These are phyloP conservation scores for Neofusicoccum umdonicola DNA, from an alignment of 2,329 filamentous ascomycete species.

Conservation along the genomic window DNA sequence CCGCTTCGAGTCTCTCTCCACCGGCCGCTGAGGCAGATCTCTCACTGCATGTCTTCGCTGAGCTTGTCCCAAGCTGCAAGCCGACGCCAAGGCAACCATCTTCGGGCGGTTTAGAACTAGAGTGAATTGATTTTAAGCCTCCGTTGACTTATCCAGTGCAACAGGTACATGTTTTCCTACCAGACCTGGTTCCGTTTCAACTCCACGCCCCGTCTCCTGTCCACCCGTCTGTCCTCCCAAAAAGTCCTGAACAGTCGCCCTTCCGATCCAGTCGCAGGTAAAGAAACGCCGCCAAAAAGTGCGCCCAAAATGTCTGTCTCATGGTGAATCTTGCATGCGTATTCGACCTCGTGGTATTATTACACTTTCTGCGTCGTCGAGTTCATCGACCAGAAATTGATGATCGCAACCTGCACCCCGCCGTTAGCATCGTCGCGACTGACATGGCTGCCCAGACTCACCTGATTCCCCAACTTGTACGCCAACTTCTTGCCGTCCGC, in stretches of 20 bases:
- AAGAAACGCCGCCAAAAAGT: constrained; percentile 14
- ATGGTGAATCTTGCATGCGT: constrained; percentile 15
- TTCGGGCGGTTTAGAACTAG: background rate
- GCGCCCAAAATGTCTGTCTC: constrained; percentile 11
- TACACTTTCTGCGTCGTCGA: constrained; percentile 10
- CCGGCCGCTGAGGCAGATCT: background rate
- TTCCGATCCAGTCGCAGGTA: background rate
- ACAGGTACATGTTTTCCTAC: constrained; percentile 15
- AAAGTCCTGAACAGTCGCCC: background rate
- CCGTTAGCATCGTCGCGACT: background rate
- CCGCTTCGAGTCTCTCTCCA: background rate
- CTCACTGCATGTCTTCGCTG: background rate
- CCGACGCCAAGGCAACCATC: background rate
- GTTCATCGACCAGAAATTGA: constrained; percentile 28
- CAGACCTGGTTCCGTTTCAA: background rate
- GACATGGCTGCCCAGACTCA: constrained; percentile 11
- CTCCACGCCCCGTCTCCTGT: constrained; percentile 6
- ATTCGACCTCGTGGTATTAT: constrained; percentile 4
- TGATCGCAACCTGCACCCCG: constrained; percentile 32
- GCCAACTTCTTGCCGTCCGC: constrained; percentile 38
- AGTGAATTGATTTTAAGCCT: constrained; percentile 5
- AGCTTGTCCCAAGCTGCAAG: background rate
- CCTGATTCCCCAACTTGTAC: constrained; percentile 38
- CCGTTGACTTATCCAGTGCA: constrained; percentile 11
- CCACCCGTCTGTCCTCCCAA: constrained; percentile 5